Evolutionary conservation across 2,329 filamentous ascomycete genomes (phyloP).

Genomic region (Penicillium occitanis): DNA sequence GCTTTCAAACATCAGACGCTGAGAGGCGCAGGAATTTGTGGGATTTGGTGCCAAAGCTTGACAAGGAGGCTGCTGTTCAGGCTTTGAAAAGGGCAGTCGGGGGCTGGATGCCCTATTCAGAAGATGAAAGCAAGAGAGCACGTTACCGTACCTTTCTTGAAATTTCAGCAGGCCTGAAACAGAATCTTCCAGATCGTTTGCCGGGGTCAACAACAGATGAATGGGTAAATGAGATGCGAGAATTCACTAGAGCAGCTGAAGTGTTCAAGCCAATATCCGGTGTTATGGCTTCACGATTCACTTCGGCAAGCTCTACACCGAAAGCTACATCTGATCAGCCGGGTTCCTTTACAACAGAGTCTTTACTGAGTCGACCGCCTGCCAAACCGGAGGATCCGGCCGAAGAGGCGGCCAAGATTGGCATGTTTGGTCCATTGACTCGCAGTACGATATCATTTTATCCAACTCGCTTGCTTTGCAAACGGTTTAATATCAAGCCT

Average conservation of each 20-base stretch:
- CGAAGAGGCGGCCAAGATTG: slow-evolving; percentile 80
- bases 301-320: slow-evolving; percentile 53
- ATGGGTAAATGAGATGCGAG: slow-evolving; percentile 74
- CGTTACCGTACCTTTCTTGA: slow-evolving; percentile 83
- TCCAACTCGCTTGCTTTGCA: slow-evolving; percentile 84
- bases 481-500: slow-evolving; percentile 83
- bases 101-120: slow-evolving; percentile 78
- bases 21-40: slow-evolving; percentile 61
- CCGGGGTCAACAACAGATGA: slow-evolving; percentile 62
- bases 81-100: slow-evolving; percentile 65
- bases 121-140: slow-evolving; percentile 74
- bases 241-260: slow-evolving; percentile 72
- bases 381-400: slow-evolving; percentile 71
- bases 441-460: slow-evolving; percentile 69
- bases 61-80: slow-evolving; percentile 65
- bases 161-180: slow-evolving; percentile 64
- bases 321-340: slow-evolving; percentile 41
- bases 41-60: slow-evolving; percentile 62
- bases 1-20: slow-evolving; percentile 62
- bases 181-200: slow-evolving; percentile 58
- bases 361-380: slow-evolving; percentile 50
- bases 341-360: slow-evolving; percentile 30
- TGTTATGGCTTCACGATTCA: slow-evolving; percentile 91
- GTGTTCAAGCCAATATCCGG: slow-evolving; percentile 92
- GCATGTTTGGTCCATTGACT: slow-evolving; percentile 92